phyloP scores from a whole-genome alignment of 768 basidiomycete species.

The Albatrellus ellisii region DNA sequence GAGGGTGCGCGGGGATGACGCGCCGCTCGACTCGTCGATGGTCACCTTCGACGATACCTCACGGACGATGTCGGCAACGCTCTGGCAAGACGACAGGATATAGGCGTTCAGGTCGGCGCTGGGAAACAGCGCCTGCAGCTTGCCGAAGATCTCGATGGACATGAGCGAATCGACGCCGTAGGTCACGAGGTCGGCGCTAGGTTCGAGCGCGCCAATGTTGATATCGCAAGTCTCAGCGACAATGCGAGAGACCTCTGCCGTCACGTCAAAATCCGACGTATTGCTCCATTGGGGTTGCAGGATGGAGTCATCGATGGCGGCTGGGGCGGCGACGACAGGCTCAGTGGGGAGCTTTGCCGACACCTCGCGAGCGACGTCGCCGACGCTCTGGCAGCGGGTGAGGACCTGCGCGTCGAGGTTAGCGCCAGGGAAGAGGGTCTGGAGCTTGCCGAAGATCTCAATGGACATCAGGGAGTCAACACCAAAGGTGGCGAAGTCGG shows the following conservation, averaged over 20 bases:
- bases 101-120: conserved; percentile 18
- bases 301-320: neutral
- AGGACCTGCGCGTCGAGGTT: conserved; percentile 21
- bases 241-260: conserved; percentile 22
- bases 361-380: conserved; percentile 21
- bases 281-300: neutral
- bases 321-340: neutral
- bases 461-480: conserved; percentile 19
- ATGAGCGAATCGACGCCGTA: conserved; percentile 20
- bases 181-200: conserved; percentile 10
- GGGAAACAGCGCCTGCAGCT: conserved; percentile 25
- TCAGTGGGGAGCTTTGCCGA: neutral
- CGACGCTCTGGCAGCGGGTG: conserved; percentile 23
- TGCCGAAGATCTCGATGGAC: conserved; percentile 23
- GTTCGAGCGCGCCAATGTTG: neutral
- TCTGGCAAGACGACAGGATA: conserved; percentile 23
- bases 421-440: conserved; percentile 20
- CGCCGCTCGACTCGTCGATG: neutral
- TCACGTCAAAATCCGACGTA: conserved; percentile 11
- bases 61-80: conserved; percentile 23
- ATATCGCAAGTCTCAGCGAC: conserved; percentile 31
- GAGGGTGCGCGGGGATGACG: conserved; percentile 1
- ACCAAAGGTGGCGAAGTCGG: conserved; percentile 14
- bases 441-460: conserved; percentile 25
- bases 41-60: conserved; percentile 2